Conservation (phyloP, 164 flowering plant species). For the Malania oleifera region DNA sequence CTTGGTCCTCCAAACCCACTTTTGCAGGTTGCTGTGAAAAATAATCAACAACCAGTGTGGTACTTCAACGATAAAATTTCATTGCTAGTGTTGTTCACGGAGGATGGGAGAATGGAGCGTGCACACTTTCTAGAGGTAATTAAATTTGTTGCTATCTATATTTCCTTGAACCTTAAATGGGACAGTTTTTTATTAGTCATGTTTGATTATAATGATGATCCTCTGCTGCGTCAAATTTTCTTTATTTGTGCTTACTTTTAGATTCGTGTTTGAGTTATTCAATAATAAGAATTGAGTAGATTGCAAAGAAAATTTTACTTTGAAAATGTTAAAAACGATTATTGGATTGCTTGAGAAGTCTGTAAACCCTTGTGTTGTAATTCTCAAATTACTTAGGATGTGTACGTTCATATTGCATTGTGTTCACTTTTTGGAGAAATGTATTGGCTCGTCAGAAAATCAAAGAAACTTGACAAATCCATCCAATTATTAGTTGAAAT, state of each 20-base stretch:
- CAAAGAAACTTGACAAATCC: no score
- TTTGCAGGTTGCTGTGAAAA: conserved; percentile 92
- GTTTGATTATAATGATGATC: not conserved
- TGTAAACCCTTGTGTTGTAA: no score
- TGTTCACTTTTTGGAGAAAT: not conserved
- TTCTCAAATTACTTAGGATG: no score
- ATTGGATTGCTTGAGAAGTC: no score
- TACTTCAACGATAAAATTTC: conserved; percentile 82
- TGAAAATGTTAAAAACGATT: no score
- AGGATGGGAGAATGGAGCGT: conserved; percentile 97
- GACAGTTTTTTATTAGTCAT: not conserved
- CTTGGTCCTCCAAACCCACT: conserved; percentile 84
- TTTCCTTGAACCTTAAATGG: not conserved
- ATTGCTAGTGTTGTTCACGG: conserved; percentile 57
- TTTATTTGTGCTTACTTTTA: not conserved
- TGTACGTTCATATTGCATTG: not conserved
- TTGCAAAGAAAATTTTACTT: no score
- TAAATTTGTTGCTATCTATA: not conserved
- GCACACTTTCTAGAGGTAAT: conserved; percentile 82
- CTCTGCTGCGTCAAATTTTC: not conserved
- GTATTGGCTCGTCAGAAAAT: no score
- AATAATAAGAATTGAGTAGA: not conserved
- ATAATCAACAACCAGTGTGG: conserved; percentile 99
- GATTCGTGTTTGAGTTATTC: not conserved
- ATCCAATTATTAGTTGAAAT: no score